Evolutionary conservation across 2,329 filamentous ascomycete species (phyloP).

Genomic region (Cryphonectria japonica): DNA sequence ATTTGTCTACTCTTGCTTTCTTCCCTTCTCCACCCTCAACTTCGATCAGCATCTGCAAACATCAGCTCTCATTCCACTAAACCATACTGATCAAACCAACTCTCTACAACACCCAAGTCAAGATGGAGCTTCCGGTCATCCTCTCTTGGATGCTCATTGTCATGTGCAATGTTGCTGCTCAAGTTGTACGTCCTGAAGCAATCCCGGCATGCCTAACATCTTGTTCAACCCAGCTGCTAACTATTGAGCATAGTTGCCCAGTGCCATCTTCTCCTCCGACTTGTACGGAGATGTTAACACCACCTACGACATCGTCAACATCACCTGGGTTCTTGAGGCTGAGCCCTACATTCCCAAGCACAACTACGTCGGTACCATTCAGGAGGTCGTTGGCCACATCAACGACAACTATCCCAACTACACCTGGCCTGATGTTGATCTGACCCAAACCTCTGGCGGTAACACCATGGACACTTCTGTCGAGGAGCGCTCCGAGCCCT

Average conservation of each 20-base stretch:
- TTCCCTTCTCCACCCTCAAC: background rate
- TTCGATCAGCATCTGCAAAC: background rate
- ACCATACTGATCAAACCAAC: background rate
- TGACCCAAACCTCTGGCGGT: no score
- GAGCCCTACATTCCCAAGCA: constrained; percentile 6
- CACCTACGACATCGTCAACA: constrained; percentile 2
- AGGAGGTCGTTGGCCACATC: constrained; percentile 8
- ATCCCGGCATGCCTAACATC: background rate
- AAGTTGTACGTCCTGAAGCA: background rate
- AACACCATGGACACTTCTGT: constrained; percentile 20
- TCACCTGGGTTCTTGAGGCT: constrained; percentile 13
- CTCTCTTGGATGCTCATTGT: background rate
- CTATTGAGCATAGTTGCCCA: background rate
- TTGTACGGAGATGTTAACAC: background rate
- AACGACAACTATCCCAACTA: constrained; percentile 2
- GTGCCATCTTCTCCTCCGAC: background rate
- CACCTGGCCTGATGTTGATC: background rate
- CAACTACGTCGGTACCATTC: constrained; percentile 2
- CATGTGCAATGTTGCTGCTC: constrained; percentile 5
- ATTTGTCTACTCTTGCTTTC: background rate
- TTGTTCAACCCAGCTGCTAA: background rate
- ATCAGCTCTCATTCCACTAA: background rate
- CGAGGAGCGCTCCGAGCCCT: background rate
- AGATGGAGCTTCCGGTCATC: background rate
- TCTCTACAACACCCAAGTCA: background rate